Evolutionary conservation across 345 rosid species (phyloP), one percentile per base, ranked within the genome.

Genomic region (Eucalyptus camaldulensis): DNA sequence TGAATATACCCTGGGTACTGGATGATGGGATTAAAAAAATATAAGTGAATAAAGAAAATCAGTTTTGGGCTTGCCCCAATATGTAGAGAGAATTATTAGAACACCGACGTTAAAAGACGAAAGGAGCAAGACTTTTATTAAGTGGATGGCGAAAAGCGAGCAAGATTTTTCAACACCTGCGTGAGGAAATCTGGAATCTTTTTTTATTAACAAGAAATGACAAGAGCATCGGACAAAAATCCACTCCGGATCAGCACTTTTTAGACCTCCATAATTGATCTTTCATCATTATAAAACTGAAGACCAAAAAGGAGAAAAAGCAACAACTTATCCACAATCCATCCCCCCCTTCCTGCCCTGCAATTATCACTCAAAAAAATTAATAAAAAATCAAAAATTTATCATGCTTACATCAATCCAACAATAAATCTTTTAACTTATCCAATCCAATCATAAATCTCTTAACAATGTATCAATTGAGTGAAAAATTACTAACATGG

Each of bases 401-500:
- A 22, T 56, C 29, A 10, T 24, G 58, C 10, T 21, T 21, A 21
- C 25, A 8, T 53, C 58, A 1, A 2, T 53, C 4, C 2, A 4
- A 53, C 21, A 21, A 53, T 25, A 56, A 9, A 56, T 24, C 6
- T 56, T 24, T 56, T 3, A 10, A 56, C 10, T 24, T 22, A 25
- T 8, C 29, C 0, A 24, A 56, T 56, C 4, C 1, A 24, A 56
- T 56, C 9, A 56, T 56, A 56, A 56, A 56, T 56, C 6, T 56
- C 12, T 24, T 2, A 0, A 56, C 3, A 10, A 56, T 24, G 0
- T 24, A 56, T 22, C 29, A 5, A 56, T 56, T 9, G 6, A 56
- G 13, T 56, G 0, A 1, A 22, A 56, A 56, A 24, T 22, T 1
- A 0, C 1, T 10, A 24, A 24, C 0, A 1, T 56, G 1, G 1